Evolutionary conservation across 805 yeast genomes (phyloP), one percentile per base, ranked within the genome.

Genomic region (Danielia reshetovae): DNA sequence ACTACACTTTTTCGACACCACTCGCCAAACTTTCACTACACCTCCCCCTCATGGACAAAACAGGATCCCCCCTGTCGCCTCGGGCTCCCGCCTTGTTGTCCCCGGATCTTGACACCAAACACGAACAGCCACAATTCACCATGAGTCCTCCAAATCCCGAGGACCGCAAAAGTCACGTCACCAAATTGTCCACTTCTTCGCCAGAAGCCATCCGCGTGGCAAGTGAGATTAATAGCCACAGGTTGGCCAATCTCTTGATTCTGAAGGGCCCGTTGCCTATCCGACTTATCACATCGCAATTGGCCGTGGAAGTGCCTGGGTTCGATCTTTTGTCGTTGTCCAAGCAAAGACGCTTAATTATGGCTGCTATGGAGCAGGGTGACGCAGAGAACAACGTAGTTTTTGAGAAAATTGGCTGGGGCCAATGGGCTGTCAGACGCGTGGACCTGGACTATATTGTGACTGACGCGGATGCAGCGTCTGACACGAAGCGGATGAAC

Each of bases 331-430:
- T 89, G 37, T 83, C 94, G 2, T 69, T 87, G 14, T 85, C 95
- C 8, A 89, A 89, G 54, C 96, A 89, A 60, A 74, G 97, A 53
- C 70, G 97, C 40, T 72, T 89, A 38, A 89, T 89, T 19, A 89
- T 89, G 81, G 79, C 88, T 10, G 93, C 89, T 25, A 73, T 89
- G 61, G 96, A 87, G 48, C 74, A 76, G 44, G 83, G 85, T 7
- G 85, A 79, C 49, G 46, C 69, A 1, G 65, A 58, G 27, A 80
- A 76, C 36, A 71, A 73, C 38, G 80, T 84, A 27, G 75, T 82
- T 11, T 89, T 89, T 62, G 95, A 87, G 52, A 89, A 89, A 62
- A 87, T 89, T 21, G 96, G 97, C 15, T 89, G 97, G 97, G 97
- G 97, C 40, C 94, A 89, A 57, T 89, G 97, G 97, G 84, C 84